Conservation (phyloP, 2,329 filamentous ascomycete genomes). For the Blastomyces emzantsi region DNA sequence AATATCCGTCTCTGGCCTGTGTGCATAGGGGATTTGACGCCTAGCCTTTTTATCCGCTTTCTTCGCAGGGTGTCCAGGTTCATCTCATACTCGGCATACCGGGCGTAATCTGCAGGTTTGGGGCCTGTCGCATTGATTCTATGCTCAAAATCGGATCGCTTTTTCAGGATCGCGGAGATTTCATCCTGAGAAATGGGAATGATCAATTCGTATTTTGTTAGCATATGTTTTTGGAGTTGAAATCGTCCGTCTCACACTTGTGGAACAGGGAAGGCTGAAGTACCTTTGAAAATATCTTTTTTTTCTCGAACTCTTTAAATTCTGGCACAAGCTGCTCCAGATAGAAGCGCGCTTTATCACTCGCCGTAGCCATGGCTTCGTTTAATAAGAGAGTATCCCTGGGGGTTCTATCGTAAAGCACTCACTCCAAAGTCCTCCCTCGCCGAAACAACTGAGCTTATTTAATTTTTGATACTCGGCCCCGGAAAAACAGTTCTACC, state of each 20-base stretch:
- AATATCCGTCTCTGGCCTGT: constrained; percentile 75
- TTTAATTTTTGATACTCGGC: not conserved
- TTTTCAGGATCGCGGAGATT: constrained; percentile 78
- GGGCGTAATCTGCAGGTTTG: constrained; percentile 66
- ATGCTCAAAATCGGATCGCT: constrained; percentile 89
- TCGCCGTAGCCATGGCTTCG: constrained; percentile 62
- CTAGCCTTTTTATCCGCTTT: constrained; percentile 74
- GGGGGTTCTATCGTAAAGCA: not conserved
- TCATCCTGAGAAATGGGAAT: constrained; percentile 54
- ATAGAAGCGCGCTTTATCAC: constrained; percentile 92
- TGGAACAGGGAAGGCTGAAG: not conserved
- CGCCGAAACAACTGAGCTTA: not conserved
- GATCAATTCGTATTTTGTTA: constrained; percentile 6
- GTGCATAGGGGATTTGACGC: constrained; percentile 61
- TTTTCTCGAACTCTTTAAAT: constrained; percentile 83
- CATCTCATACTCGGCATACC: constrained; percentile 67
- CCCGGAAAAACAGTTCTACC: not conserved
- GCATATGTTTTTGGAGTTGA: not conserved
- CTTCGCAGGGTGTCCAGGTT: constrained; percentile 63
- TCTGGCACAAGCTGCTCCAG: constrained; percentile 88
- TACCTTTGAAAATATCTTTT: constrained; percentile 79
- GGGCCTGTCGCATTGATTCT: constrained; percentile 74
- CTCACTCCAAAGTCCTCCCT: not conserved
- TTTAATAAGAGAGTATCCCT: not conserved
- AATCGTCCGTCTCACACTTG: not conserved